Base-by-base conservation (phyloP, 345 rosid genomes). In the Gynandropsis gynandra region DNA sequence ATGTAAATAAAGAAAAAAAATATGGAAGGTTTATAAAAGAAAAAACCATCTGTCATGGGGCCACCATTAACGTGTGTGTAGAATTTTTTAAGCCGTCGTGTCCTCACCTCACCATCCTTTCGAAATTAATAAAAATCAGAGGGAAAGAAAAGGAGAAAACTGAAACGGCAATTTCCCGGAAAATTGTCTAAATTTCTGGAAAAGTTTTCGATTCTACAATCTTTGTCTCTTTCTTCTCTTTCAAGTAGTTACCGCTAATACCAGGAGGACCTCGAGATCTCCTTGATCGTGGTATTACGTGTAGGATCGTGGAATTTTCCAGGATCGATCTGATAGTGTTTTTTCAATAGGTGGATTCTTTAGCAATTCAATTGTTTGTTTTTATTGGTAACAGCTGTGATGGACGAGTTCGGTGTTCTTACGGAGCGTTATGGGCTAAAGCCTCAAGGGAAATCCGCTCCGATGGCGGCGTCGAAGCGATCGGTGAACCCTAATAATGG, bases 351-450 rank as follows among this genome's bases (percentile, higher is more conserved):
- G 44, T 61, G 2, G 3, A 8, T 2, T 29, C 47, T 47, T 11
- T 27, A 29, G 56, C 18, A 1, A 36, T 41, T 56, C 27, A 16
- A n/a, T 27, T 51, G n/a, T 44, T n/a, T 27, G 41, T 4, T 15
- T 8, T 18, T 3, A 1, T 62, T 17, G 68, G 42, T 58, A 16
- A 40, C 45, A 27, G 15, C 27, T 9, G 56, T 54, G 0, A 81
- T 90, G 98, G 98, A 90, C 46, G 83, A 80, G 50, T 87, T 90
- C 50, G 86, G 89, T 44, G 85, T 79, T 16, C 71, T 87, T 15
- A 90, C 98, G 48, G 85, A 87, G 76, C 75, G 80, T 13, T 84
- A 63, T 36, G 95, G 98, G 50, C 55, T 90, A 12, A 90, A 87
- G 50, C 82, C 85, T 2, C 96, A 84, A 62, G 93, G 93, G 1